A percentile compares a stretch with the other conserved stretches of the same genome.
phyloP scores from a whole-genome alignment of 2,329 filamentous ascomycete species.

The Aphanoascus verrucosus region DNA sequence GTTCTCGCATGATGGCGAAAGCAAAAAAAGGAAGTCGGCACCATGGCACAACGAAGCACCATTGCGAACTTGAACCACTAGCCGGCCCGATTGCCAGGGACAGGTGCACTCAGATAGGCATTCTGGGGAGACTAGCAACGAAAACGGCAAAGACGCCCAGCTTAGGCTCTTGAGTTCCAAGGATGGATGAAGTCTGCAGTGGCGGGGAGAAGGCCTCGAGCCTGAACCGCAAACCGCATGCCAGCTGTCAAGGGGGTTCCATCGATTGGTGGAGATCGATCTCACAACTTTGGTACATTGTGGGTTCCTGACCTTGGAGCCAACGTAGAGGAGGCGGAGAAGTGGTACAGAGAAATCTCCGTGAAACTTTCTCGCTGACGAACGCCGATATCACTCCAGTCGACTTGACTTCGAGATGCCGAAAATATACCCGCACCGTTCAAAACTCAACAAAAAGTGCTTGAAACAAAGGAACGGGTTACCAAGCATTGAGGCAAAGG shows the following conservation, averaged over 20 bases:
- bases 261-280: not conserved
- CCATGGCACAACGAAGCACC: not conserved
- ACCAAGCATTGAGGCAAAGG: too few relatives aligned
- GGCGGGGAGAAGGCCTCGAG: not conserved
- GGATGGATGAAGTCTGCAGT: not conserved
- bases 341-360: not conserved
- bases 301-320: conserved; percentile 1
- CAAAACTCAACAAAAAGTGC: not conserved
- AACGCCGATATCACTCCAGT: not conserved
- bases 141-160: not conserved
- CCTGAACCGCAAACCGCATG: not conserved
- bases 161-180: not conserved
- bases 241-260: not conserved
- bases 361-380: not conserved
- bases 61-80: not conserved
- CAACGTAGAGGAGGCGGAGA: not conserved
- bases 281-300: not conserved
- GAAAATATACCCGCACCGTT: not conserved
- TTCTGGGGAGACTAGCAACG: not conserved
- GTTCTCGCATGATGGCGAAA: not conserved
- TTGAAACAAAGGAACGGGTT: too few relatives aligned
- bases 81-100: not conserved
- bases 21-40: not conserved
- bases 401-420: not conserved
- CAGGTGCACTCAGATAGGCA: conserved; percentile 4